Evolutionary conservation across 495 filamentous ascomycete species (phyloP).

Genomic region (Aspergillus asperescens): DNA sequence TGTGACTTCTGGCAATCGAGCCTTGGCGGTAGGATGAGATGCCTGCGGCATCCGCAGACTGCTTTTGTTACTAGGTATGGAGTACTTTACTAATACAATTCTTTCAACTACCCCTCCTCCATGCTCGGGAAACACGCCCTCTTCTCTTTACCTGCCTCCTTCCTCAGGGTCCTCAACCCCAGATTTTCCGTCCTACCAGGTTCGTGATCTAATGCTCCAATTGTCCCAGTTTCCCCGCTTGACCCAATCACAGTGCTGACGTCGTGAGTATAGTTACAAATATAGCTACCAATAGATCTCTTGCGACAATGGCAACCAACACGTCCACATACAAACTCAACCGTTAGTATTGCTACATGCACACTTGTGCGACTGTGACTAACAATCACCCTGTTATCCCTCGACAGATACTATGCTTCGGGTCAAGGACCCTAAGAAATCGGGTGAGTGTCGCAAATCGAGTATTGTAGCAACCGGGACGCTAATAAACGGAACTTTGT

Average conservation of each 20-base stretch:
- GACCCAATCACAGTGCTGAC: conserved; percentile 3
- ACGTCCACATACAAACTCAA: conserved; percentile 82
- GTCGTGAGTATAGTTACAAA: neutral
- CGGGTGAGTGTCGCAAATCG: conserved; percentile 42
- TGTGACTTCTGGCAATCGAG: too few relatives aligned
- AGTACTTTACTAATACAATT: conserved; percentile 17
- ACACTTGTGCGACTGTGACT: neutral
- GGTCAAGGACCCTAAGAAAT: conserved; percentile 88
- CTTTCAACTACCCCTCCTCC: neutral
- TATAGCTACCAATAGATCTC: conserved; percentile 28
- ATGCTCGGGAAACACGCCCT: conserved; percentile 21
- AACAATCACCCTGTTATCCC: neutral
- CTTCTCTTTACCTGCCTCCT: conserved; percentile 18
- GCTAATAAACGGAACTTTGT: neutral
- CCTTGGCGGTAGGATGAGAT: too few relatives aligned
- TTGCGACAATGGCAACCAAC: conserved; percentile 70
- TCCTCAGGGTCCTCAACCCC: conserved; percentile 27
- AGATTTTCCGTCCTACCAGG: conserved; percentile 19
- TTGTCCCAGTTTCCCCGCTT: conserved; percentile 11
- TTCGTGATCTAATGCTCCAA: conserved; percentile 3
- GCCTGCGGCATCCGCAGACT: too few relatives aligned
- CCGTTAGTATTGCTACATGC: conserved; percentile 49
- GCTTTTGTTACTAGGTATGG: too few relatives aligned
- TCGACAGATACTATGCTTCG: conserved; percentile 63
- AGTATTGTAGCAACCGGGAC: neutral